Evolutionary conservation across 1,139 yeast species (phyloP), one percentile per base, ranked within the genome.

Genomic region (Ashbya aceris): DNA sequence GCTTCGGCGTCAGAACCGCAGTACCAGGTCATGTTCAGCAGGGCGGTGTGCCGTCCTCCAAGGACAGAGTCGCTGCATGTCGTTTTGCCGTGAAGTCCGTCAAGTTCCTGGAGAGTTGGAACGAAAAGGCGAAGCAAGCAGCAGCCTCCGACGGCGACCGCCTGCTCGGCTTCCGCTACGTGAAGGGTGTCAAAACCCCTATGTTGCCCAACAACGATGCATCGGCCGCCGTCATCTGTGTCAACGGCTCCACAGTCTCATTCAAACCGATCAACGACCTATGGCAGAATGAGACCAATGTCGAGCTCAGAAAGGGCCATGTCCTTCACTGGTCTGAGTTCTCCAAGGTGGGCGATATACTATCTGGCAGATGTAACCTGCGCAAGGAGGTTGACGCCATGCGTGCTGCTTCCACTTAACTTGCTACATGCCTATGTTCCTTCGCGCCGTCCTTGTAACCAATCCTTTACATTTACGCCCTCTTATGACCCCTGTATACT

Each of bases 41-140:
- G 66, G 98, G 98, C 64, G 95, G 94, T 46, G 76, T 79, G 42
- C 98, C 98, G 33, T 83, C 96, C 3, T 86, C 97, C 7, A 84
- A 87, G 65, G 98, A 91, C 64, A 79, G 97, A 66, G 83, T 89
- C 14, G 76, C 91, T 49, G 96, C 95, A 11, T 83, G 94, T 10
- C 76, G 97, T 61, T 81, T 82, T 62, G 95, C 96, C 4, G 80
- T 89, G 50, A 81, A 78, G 63, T 86, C 96, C 43, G 80, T 87
- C 41, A 83, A 84, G 60, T 91, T 85, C 65, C 75, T 91, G 51
- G 97, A 91, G 61, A 71, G 74, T 13, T 62, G 69, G 63, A 60
- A 64, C 45, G 48, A 50, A 38, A 62, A 57, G 41, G 27, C n/a
- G 6, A 53, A 64, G 47, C 62, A 60, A 41, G 56, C 64, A 4